Conservation (phyloP, 768 basidiomycete genomes). For the Tricholomella constricta region DNA sequence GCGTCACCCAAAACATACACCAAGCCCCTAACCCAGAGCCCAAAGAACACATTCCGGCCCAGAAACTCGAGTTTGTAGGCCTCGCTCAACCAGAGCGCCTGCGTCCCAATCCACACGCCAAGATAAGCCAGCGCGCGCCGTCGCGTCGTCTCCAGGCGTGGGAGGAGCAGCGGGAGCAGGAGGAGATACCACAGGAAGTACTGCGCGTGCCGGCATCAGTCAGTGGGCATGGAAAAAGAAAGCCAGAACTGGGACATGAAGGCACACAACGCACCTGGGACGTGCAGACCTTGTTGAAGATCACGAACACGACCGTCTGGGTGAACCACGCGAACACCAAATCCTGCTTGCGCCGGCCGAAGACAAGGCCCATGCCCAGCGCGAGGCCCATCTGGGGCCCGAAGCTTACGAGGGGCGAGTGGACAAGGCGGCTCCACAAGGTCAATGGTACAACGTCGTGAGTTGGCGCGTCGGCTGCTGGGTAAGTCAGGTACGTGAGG, state of each 20-base stretch:
- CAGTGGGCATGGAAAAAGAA: neutral
- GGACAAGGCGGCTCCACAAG: conserved; percentile 46
- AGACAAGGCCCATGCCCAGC: conserved; percentile 70
- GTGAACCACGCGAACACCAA: conserved; percentile 87
- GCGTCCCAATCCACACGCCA: conserved; percentile 71
- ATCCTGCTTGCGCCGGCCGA: conserved; percentile 58
- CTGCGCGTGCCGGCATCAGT: conserved; percentile 38
- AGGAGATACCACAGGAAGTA: conserved; percentile 98
- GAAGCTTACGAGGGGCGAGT: conserved; percentile 82
- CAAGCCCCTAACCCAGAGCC: conserved; percentile 79
- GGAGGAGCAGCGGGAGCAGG: conserved; percentile 81
- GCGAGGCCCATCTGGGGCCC: conserved; percentile 79
- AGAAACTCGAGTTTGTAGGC: conserved; percentile 92
- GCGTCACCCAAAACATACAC: conserved; percentile 74
- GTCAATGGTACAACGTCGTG: conserved; percentile 23
- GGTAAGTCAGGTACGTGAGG: conserved; percentile 86
- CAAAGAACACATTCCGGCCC: conserved; percentile 69
- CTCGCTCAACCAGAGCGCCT: conserved; percentile 88
- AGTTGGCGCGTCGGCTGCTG: conserved; percentile 32
- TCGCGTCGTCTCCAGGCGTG: conserved; percentile 57
- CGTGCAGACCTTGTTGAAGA: conserved; percentile 98
- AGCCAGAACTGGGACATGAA: neutral
- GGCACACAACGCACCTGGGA: conserved; percentile 64
- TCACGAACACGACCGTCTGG: conserved; percentile 88
- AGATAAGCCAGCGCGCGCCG: conserved; percentile 41